Base-by-base conservation (phyloP, 106 monocot species). In the Amphibolis antarctica region DNA sequence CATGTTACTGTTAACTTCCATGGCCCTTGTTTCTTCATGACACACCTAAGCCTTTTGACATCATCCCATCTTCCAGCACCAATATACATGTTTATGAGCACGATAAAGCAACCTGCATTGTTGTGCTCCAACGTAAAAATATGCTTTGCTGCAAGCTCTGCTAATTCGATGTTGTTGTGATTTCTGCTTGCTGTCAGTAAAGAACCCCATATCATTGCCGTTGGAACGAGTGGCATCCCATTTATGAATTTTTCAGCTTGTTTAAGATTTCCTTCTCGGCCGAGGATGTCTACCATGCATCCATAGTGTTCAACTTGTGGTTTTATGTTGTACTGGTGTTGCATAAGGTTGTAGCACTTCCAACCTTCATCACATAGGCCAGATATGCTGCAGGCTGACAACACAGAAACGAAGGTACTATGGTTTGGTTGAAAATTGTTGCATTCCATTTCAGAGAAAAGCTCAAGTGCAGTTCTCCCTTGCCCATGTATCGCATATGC, bases 221-320 rank as follows among this genome's bases (percentile, higher is more conserved):
- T 84, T 50, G 89, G 94, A 10, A 17, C 65, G 15, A 84, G 42
- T 0, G 79, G 82, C 79, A 89, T 89, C 36, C 17, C 68, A 27
- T 86, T 81, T 65, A 89, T 89, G 66, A 94, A 89, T 12, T 66
- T 73, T 44, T 75, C 12, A n/a, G 81, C 77, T 56, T 66, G 21
- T 29, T 71, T 53, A 42, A 89, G 79, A 44, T 89, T 81, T 25
- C 89, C 89, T 19, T 44, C 69, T 9, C 89, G 79, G 26, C 94
- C 94, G 6, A 94, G 60, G 43, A 89, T 70, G 69, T 94, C 94
- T 21, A 89, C 73, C 75, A 94, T 86, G 86, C 89, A 94, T 29
- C 79, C 77, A 62, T 94, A 89, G 53, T 89, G 89, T 60, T 94
- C 89, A n/a, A 88, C 76, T 42, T 73, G 77, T 49, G 84, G 92